Evolutionary conservation across 116 monocot species (phyloP).

Genomic region (Papilionanthe hybrid): DNA sequence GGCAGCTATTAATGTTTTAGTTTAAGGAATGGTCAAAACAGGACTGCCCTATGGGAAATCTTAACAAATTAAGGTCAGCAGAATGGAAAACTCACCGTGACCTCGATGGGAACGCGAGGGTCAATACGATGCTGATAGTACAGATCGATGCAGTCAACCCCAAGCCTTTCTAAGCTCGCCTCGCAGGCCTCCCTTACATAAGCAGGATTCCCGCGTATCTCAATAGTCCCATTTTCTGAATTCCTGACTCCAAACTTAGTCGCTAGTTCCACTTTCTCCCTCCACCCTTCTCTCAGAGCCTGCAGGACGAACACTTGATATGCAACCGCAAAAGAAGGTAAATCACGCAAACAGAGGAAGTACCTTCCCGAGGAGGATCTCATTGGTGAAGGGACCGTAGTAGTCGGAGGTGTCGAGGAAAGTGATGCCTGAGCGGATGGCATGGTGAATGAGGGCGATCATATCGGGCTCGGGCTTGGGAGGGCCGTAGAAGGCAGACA

Average conservation of each 20-base stretch:
- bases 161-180: conserved; percentile 58
- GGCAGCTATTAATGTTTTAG: no score
- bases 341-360: neutral
- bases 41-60: neutral
- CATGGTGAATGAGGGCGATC: conserved; percentile 61
- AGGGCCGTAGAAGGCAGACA: conserved; percentile 67
- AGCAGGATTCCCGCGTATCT: conserved; percentile 47
- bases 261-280: conserved; percentile 66
- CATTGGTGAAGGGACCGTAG: conserved; percentile 75
- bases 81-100: conserved; percentile 38
- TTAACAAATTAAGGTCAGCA: neutral
- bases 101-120: conserved; percentile 65
- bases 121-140: conserved; percentile 80
- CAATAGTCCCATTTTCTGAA: conserved; percentile 18
- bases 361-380: conserved; percentile 61
- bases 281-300: conserved; percentile 1
- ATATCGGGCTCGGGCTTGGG: conserved; percentile 53
- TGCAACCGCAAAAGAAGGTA: neutral
- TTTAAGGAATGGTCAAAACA: neutral
- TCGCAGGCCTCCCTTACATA: no score
- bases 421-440: conserved; percentile 49
- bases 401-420: conserved; percentile 71
- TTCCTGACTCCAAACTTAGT: conserved; percentile 61
- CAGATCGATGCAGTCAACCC: conserved; percentile 55
- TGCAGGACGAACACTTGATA: neutral